These are phyloP conservation scores for Backusella morwellensis DNA, from an alignment of 192 early-diverging fungal genomes.

Conservation along the genomic window DNA sequence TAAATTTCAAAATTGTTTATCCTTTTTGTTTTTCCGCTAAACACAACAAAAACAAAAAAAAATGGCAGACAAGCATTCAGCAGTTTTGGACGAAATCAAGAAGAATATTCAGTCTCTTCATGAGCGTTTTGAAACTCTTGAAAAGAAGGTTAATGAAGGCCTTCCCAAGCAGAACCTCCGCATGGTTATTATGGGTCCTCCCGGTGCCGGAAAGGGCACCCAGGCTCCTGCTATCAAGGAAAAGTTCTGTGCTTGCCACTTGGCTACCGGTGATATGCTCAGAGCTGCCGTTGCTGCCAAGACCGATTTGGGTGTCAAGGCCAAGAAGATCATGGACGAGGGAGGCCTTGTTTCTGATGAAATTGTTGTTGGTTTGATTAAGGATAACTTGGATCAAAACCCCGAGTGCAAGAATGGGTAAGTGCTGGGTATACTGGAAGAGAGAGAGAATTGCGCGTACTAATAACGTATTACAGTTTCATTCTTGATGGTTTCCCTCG, in stretches of 20 bases:
- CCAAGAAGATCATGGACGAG: conserved; percentile 99
- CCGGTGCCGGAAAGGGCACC: conserved; percentile 79
- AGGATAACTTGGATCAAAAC: conserved; percentile 94
- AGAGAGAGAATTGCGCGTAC: neutral
- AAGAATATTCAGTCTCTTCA: conserved; percentile 39
- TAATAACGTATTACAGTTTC: conserved; percentile 50
- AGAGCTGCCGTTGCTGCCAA: conserved; percentile 91
- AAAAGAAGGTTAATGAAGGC: conserved; percentile 34
- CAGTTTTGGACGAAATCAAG: conserved; percentile 44
- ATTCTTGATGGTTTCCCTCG: conserved; percentile 99
- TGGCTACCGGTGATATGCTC: conserved; percentile 99
- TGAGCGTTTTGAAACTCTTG: conserved; percentile 35
- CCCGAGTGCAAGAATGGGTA: conserved; percentile 91
- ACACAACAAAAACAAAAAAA: conserved; percentile 2
- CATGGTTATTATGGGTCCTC: conserved; percentile 90
- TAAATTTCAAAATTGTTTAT: neutral
- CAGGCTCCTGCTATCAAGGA: conserved; percentile 97
- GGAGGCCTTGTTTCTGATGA: conserved; percentile 97
- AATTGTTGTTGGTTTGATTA: conserved; percentile 96
- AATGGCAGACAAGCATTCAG: conserved; percentile 37
- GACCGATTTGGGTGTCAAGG: conserved; percentile 87
- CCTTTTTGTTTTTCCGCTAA: neutral
- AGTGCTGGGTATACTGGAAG: neutral
- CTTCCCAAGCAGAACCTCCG: conserved; percentile 41
- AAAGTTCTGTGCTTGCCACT: conserved; percentile 91